These are phyloP conservation scores for Gloeopeniophorella convolvens DNA, from an alignment of 768 basidiomycete species.

Conservation along the genomic window DNA sequence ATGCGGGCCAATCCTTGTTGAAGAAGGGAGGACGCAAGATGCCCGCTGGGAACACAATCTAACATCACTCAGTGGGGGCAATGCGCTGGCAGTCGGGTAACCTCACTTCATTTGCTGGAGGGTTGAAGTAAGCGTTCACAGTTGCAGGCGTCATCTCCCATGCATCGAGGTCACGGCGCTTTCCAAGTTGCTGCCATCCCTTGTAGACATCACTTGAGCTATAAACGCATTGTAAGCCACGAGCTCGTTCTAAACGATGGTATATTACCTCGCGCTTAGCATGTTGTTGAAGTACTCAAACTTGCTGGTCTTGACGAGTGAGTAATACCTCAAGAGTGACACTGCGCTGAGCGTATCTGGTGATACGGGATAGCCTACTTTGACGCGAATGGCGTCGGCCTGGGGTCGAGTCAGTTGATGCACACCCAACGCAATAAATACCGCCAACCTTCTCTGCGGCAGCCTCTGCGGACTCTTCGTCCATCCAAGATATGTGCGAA, in stretches of 20 bases:
- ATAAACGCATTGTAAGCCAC: constrained; percentile 8
- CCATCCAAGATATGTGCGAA: constrained; percentile 83
- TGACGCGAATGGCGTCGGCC: constrained; percentile 79
- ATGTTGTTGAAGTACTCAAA: constrained; percentile 83
- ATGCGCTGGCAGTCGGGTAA: background rate
- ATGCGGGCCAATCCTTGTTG: constrained; percentile 76
- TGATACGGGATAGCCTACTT: constrained; percentile 88
- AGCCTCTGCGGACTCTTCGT: constrained; percentile 67
- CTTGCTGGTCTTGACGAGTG: constrained; percentile 53
- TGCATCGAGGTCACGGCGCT: constrained; percentile 53
- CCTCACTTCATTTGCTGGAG: constrained; percentile 77
- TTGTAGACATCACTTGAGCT: constrained; percentile 58
- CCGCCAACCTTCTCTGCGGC: constrained; percentile 72
- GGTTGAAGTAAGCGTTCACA: constrained; percentile 86
- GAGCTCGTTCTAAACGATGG: constrained; percentile 17
- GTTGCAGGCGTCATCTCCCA: constrained; percentile 90
- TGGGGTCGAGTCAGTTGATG: constrained; percentile 25
- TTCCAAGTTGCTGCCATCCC: constrained; percentile 72
- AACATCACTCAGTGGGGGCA: background rate
- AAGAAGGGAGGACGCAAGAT: constrained; percentile 93
- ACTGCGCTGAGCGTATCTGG: constrained; percentile 71
- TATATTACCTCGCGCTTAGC: constrained; percentile 48
- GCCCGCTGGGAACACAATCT: constrained; percentile 96
- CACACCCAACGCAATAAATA: background rate
- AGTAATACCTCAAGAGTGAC: constrained; percentile 72